These are phyloP conservation scores for Naganishia kalamii DNA, from an alignment of 768 basidiomycete species.

Conservation along the genomic window DNA sequence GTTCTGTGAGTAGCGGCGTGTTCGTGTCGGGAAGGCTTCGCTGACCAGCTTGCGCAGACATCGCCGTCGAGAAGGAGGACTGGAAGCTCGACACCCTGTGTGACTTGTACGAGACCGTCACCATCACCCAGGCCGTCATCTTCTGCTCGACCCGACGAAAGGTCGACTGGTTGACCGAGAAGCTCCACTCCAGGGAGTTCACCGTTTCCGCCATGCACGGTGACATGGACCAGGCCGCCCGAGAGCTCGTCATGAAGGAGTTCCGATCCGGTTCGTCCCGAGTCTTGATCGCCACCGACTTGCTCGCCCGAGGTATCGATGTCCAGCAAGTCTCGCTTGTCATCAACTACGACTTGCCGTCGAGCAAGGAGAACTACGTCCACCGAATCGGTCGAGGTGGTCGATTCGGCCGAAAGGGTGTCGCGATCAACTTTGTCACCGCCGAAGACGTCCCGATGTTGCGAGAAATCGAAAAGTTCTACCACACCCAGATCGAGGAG, in stretches of 20 bases:
- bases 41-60: constrained; percentile 41
- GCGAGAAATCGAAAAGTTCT: constrained; percentile 97
- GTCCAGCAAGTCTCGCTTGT: constrained; percentile 96
- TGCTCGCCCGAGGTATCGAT: constrained; percentile 97
- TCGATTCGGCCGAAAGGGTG: constrained; percentile 97
- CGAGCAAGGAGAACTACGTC: constrained; percentile 81
- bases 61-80: constrained; percentile 98
- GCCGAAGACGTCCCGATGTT: constrained; percentile 93
- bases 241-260: constrained; percentile 93
- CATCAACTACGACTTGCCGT: constrained; percentile 89
- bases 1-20: constrained; percentile 36
- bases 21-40: background rate
- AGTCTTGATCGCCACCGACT: constrained; percentile 90
- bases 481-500: constrained; percentile 70
- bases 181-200: constrained; percentile 98
- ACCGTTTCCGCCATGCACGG: constrained; percentile 75
- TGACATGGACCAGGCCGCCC: constrained; percentile 91
- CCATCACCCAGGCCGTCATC: constrained; percentile 97
- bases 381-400: constrained; percentile 99
- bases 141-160: constrained; percentile 98
- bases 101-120: constrained; percentile 95
- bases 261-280: constrained; percentile 83
- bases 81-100: constrained; percentile 99
- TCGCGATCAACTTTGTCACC: constrained; percentile 92
- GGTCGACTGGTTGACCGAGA: constrained; percentile 98